These are phyloP conservation scores for Sugiyamaella boreocaroliniensis DNA, from an alignment of 805 yeast genomes.

Conservation along the genomic window DNA sequence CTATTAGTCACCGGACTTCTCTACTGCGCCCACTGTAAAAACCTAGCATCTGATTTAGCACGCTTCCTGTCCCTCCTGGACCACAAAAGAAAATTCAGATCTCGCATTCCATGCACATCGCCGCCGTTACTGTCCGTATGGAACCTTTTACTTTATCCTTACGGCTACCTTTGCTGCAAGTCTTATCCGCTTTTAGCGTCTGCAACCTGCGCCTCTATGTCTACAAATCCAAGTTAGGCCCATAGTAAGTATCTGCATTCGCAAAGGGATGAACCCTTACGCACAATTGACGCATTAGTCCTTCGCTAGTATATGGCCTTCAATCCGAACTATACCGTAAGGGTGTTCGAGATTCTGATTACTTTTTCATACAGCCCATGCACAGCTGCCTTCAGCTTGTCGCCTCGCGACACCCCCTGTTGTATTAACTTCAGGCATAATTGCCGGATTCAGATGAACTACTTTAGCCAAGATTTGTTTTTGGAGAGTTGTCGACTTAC, in stretches of 20 bases:
- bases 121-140: neutral
- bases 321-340: neutral
- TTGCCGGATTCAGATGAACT: neutral
- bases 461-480: neutral
- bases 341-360: neutral
- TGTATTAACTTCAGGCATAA: neutral
- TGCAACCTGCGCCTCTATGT: neutral
- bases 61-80: too few relatives aligned
- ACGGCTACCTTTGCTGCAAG: neutral
- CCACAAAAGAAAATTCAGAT: neutral
- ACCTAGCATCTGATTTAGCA: too few relatives aligned
- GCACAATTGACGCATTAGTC: neutral
- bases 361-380: neutral
- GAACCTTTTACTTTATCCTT: neutral
- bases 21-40: too few relatives aligned
- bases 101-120: neutral
- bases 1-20: too few relatives aligned
- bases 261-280: neutral
- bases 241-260: neutral
- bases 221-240: neutral
- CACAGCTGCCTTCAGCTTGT: neutral
- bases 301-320: neutral
- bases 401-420: neutral
- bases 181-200: neutral
- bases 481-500: neutral